These are phyloP conservation scores for Cucumis sativus DNA, from an alignment of 306 rosid genomes.

Conservation along the genomic window DNA sequence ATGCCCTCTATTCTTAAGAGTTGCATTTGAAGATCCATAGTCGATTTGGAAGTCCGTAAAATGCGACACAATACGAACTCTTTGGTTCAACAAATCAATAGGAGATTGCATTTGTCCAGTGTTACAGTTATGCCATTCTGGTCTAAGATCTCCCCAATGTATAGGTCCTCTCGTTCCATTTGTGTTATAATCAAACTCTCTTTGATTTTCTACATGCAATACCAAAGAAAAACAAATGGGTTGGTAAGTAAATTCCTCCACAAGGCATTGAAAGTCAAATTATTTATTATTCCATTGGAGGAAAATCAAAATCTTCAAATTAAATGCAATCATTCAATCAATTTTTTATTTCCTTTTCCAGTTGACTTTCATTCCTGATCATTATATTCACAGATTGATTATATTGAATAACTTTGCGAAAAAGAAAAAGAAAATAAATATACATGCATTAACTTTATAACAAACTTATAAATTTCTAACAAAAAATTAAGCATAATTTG, in stretches of 20 bases:
- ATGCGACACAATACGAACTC: conserved; percentile 27
- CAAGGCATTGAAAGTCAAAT: not conserved
- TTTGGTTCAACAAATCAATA: conserved; percentile 28
- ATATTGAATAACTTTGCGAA: no score
- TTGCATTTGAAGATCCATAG: conserved; percentile 47
- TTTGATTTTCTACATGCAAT: conserved; percentile 32
- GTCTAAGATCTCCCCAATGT: conserved; percentile 49
- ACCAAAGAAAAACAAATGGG: not conserved
- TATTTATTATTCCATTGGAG: no score
- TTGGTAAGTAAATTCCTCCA: not conserved
- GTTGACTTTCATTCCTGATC: not conserved
- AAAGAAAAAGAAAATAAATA: no score
- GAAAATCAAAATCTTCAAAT: no score
- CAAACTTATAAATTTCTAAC: no score
- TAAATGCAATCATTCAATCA: no score
- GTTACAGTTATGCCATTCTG: conserved; percentile 42
- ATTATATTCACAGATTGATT: no score
- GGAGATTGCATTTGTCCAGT: conserved; percentile 69
- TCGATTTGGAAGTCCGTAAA: conserved; percentile 17
- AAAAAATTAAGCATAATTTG: no score
- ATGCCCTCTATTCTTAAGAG: conserved; percentile 55
- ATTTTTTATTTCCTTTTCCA: not conserved
- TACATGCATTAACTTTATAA: no score
- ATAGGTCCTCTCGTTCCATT: conserved; percentile 34
- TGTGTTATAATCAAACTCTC: conserved; percentile 31